Conservation (phyloP, 305 asterid genomes). For the Vinca major region DNA sequence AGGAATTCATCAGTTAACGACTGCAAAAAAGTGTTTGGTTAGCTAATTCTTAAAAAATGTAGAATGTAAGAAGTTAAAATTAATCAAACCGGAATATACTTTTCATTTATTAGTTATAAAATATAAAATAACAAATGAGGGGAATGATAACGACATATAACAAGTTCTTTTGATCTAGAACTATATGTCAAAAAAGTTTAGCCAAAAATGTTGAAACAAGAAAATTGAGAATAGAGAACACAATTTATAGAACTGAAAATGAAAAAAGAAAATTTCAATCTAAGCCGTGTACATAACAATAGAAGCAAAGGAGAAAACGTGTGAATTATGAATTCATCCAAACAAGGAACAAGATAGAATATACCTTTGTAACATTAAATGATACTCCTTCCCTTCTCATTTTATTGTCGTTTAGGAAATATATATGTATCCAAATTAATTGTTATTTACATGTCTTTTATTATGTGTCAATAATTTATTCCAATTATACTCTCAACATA, state of each 20-base stretch:
- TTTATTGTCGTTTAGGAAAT: no score
- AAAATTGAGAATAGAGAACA: no score
- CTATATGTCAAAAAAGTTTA: background rate
- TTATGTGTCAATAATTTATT: no score
- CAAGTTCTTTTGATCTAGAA: background rate
- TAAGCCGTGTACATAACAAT: background rate
- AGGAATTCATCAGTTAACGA: no score
- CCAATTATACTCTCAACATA: no score
- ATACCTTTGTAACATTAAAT: background rate
- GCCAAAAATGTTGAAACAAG: background rate
- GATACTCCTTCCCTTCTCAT: no score
- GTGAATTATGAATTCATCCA: slow-evolving; percentile 5
- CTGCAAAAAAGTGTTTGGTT: no score
- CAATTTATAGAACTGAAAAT: background rate
- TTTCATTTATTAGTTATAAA: background rate
- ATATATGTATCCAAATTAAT: no score
- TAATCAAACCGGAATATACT: background rate
- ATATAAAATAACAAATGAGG: background rate
- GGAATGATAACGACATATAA: background rate
- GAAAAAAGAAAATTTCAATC: background rate
- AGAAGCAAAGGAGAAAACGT: slow-evolving; percentile 10
- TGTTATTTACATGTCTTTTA: no score
- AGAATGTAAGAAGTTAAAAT: no score
- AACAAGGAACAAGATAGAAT: slow-evolving; percentile 8
- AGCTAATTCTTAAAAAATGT: no score